Percentiles rank a stretch among this genome's conserved stretches.
Evolutionary conservation across 768 basidiomycete genomes (phyloP).

Genomic region (Suillus decipiens): DNA sequence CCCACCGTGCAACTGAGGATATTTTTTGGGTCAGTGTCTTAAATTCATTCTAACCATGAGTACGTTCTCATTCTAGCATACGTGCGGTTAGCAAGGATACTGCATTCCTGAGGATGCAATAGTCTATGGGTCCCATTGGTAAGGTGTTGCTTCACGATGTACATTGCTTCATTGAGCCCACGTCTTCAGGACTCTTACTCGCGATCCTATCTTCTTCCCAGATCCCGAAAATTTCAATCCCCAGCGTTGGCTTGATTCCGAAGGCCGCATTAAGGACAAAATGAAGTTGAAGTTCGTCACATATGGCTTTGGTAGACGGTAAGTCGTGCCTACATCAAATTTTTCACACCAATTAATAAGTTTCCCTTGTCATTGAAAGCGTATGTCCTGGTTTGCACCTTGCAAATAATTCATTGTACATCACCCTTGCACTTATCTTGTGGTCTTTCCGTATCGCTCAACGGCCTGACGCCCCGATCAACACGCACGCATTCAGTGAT

Average conservation of each 20-base stretch:
- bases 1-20: neutral
- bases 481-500: no score
- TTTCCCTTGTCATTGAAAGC: no score
- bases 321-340: neutral
- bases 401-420: no score
- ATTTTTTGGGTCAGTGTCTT: neutral
- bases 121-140: neutral
- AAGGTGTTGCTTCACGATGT: neutral
- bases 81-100: neutral
- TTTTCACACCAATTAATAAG: no score
- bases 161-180: rapidly evolving
- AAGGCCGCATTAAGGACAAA: neutral
- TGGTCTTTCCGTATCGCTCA: no score
- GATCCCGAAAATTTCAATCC: neutral
- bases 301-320: no score
- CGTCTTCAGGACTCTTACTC: neutral
- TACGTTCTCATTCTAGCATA: neutral
- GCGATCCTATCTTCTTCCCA: neutral
- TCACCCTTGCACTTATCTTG: no score
- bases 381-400: no score
- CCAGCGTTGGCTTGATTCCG: neutral
- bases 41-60: neutral
- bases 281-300: neutral
- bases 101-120: neutral
- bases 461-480: no score